phyloP scores from a whole-genome alignment of 202 grass and related monocot genomes.

The Panicum hallii region DNA sequence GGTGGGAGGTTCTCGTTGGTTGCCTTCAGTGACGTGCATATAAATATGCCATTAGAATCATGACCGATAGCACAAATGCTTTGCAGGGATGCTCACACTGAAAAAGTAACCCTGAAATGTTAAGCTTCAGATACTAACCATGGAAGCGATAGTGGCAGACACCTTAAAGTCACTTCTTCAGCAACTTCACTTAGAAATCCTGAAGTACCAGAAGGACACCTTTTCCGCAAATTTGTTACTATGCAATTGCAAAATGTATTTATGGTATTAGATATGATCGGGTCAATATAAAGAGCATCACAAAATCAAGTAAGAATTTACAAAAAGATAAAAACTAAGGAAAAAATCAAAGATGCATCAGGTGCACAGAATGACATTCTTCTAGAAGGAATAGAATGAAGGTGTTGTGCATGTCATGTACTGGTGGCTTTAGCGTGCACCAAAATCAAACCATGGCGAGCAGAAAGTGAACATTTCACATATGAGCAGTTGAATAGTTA shows the following conservation, averaged over 20 bases:
- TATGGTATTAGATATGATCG: constrained; percentile 14
- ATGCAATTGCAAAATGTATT: constrained; percentile 8
- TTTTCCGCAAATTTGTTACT: constrained; percentile 2
- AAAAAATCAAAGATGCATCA: background rate
- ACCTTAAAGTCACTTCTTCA: background rate
- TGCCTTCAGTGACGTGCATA: constrained; percentile 52
- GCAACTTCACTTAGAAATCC: constrained; percentile 22
- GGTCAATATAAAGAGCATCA: constrained; percentile 9
- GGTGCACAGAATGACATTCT: background rate
- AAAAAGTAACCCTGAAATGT: constrained; percentile 8
- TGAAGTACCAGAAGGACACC: constrained; percentile 3
- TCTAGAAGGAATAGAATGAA: constrained; percentile 8
- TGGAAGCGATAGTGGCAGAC: constrained; percentile 41
- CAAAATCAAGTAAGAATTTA: background rate
- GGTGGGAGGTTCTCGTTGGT: constrained; percentile 94
- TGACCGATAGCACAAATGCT: background rate
- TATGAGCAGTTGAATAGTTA: background rate
- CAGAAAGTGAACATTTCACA: background rate
- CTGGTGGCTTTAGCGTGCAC: background rate
- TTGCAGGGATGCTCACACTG: background rate
- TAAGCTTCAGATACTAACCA: constrained; percentile 35
- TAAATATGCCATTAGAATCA: constrained; percentile 4
- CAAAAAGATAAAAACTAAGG: background rate
- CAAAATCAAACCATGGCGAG: background rate
- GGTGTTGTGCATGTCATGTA: background rate